Evolutionary conservation across 108 stramenopile genomes (phyloP).

Genomic region (Epithemia pelagica): DNA sequence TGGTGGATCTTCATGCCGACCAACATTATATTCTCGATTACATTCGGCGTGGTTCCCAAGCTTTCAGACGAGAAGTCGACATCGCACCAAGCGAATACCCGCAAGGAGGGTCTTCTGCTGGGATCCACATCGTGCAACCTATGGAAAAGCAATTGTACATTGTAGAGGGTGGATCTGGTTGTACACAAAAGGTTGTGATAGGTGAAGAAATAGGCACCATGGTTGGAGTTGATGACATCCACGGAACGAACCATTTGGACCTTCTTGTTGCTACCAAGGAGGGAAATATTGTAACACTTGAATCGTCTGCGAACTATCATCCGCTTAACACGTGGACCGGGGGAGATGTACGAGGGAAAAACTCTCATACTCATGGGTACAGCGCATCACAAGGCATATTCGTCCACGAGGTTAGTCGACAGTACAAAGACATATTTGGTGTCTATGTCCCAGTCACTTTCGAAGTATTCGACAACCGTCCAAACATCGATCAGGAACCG

Average conservation of each 20-base stretch:
- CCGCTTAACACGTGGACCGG: slow-evolving; percentile 76
- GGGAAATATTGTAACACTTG: slow-evolving; percentile 69
- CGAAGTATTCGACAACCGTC: slow-evolving; percentile 76
- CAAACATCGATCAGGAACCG: slow-evolving; percentile 56
- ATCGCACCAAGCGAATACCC: slow-evolving; percentile 19
- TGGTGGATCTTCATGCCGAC: slow-evolving; percentile 66
- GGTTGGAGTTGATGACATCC: slow-evolving; percentile 83
- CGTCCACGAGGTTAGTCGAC: slow-evolving; percentile 65
- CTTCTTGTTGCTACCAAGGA: slow-evolving; percentile 61
- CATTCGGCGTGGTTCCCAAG: slow-evolving; percentile 29
- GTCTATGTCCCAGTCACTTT: slow-evolving; percentile 73
- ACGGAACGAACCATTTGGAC: slow-evolving; percentile 67
- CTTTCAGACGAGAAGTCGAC: slow-evolving; percentile 11
- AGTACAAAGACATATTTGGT: slow-evolving; percentile 67
- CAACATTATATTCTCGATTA: slow-evolving; percentile 50
- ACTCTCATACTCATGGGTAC: slow-evolving; percentile 63
- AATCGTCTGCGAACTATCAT: slow-evolving; percentile 62
- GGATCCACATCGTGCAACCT: slow-evolving; percentile 73
- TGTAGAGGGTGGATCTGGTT: slow-evolving; percentile 69
- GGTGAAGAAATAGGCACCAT: slow-evolving; percentile 59
- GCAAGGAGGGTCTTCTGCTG: slow-evolving; percentile 54
- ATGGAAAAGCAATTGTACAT: slow-evolving; percentile 49
- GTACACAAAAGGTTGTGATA: slow-evolving; percentile 57
- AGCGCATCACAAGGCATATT: slow-evolving; percentile 74
- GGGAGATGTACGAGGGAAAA: slow-evolving; percentile 58